Conservation (phyloP, 2,329 filamentous ascomycete species). For the Biscogniauxia mediterranea region DNA sequence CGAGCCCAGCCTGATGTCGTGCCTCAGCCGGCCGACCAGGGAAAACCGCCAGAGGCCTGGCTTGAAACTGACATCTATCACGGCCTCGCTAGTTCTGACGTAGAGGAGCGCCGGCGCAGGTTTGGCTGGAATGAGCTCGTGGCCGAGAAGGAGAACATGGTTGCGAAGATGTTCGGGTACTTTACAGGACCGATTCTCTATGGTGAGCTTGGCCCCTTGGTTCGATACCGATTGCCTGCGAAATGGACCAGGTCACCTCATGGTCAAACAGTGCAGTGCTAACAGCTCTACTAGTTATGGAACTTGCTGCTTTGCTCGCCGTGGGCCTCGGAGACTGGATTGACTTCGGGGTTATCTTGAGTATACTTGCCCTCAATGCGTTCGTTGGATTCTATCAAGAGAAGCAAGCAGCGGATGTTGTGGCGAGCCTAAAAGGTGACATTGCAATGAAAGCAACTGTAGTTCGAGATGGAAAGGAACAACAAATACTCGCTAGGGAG, state of each 20-base stretch:
- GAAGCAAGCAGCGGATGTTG: conserved; percentile 76
- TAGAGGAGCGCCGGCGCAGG: conserved; percentile 61
- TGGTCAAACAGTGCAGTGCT: background rate
- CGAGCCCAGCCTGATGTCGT: conserved; percentile 34
- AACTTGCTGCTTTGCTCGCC: conserved; percentile 70
- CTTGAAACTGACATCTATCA: conserved; percentile 62
- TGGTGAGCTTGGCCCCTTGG: conserved; percentile 52
- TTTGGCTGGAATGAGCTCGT: conserved; percentile 68
- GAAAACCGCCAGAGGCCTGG: conserved; percentile 59
- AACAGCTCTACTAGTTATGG: conserved; percentile 58
- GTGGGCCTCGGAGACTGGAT: conserved; percentile 75
- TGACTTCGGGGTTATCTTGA: conserved; percentile 75
- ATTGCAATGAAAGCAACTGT: conserved; percentile 73
- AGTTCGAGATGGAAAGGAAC: conserved; percentile 64
- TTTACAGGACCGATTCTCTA: conserved; percentile 72
- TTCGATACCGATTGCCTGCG: background rate
- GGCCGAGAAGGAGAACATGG: conserved; percentile 69
- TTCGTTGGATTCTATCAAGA: conserved; percentile 79
- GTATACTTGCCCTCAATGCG: conserved; percentile 73
- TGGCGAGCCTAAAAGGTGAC: conserved; percentile 72
- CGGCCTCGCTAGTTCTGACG: conserved; percentile 54
- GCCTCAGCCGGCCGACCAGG: conserved; percentile 37
- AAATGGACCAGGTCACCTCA: background rate
- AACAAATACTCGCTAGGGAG: conserved; percentile 70
- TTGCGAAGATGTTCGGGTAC: conserved; percentile 68